Evolutionary conservation across 345 rosid genomes (phyloP).

Genomic region (Eucalyptus viminalis): DNA sequence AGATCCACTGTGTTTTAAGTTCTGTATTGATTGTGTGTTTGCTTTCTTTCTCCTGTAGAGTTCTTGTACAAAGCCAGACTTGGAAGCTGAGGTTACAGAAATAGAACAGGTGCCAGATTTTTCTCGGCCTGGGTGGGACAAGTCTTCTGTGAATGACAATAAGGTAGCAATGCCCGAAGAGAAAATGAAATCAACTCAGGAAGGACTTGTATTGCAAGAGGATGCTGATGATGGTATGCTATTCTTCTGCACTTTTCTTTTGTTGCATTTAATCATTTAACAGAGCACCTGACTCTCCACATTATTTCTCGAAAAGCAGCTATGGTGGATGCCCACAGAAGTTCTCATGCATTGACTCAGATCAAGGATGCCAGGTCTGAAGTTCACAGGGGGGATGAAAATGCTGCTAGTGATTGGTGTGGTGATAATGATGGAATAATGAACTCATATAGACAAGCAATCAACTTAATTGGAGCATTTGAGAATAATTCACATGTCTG

Average conservation of each 20-base stretch:
- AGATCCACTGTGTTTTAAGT: not conserved
- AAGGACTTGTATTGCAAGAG: constrained; percentile 5
- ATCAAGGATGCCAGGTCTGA: constrained; percentile 10
- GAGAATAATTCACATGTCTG: not conserved
- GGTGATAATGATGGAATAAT: not conserved
- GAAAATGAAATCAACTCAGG: not conserved
- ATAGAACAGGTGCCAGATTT: constrained; percentile 20
- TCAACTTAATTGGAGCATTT: constrained; percentile 69
- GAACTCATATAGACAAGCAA: constrained; percentile 35
- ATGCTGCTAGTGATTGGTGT: not conserved
- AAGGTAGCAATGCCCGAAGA: not conserved
- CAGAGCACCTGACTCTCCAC: not conserved
- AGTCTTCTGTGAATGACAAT: not conserved
- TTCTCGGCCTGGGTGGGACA: not conserved
- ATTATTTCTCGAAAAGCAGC: not conserved
- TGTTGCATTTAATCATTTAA: not conserved
- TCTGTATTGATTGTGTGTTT: not conserved
- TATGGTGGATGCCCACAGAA: not conserved
- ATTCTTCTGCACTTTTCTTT: not conserved
- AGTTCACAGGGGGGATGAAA: constrained; percentile 7
- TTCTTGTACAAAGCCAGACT: constrained; percentile 68
- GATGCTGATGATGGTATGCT: constrained; percentile 19
- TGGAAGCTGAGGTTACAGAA: constrained; percentile 41
- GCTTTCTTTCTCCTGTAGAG: constrained; percentile 51
- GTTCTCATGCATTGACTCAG: not conserved